These are phyloP conservation scores for Nicotiana sylvestris DNA, from an alignment of 257 asterid genomes.

Conservation along the genomic window DNA sequence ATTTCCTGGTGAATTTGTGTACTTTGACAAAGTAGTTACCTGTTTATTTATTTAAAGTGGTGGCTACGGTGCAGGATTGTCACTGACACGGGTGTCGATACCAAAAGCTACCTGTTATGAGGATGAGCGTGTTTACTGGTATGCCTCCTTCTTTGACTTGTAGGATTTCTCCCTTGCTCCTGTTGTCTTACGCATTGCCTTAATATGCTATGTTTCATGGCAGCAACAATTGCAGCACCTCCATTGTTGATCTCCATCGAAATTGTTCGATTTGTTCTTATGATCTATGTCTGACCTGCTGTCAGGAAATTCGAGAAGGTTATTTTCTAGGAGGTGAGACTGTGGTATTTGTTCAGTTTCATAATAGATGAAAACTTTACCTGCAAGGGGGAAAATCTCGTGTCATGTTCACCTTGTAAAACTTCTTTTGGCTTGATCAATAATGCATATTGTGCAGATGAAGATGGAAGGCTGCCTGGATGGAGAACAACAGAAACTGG, in stretches of 20 bases:
- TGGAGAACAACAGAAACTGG: conserved; percentile 44
- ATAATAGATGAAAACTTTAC: conserved; percentile 14
- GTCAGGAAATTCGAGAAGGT: conserved; percentile 55
- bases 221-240: conserved; percentile 61
- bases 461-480: conserved; percentile 26
- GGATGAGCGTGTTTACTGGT: conserved; percentile 58
- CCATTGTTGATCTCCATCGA: conserved; percentile 57
- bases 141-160: conserved; percentile 8
- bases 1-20: neutral
- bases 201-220: conserved; percentile 10
- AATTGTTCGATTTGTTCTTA: conserved; percentile 56
- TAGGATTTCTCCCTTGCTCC: neutral
- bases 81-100: conserved; percentile 24
- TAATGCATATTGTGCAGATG: conserved; percentile 12
- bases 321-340: conserved; percentile 27
- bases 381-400: conserved; percentile 22
- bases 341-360: conserved; percentile 21
- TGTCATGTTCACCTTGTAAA: neutral
- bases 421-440: neutral
- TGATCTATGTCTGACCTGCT: conserved; percentile 63
- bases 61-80: conserved; percentile 33
- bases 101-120: conserved; percentile 19
- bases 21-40: neutral
- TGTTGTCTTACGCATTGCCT: neutral
- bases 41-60: neutral